phyloP scores from a whole-genome alignment of 2,329 filamentous ascomycete species.

The Claviceps paspali region DNA sequence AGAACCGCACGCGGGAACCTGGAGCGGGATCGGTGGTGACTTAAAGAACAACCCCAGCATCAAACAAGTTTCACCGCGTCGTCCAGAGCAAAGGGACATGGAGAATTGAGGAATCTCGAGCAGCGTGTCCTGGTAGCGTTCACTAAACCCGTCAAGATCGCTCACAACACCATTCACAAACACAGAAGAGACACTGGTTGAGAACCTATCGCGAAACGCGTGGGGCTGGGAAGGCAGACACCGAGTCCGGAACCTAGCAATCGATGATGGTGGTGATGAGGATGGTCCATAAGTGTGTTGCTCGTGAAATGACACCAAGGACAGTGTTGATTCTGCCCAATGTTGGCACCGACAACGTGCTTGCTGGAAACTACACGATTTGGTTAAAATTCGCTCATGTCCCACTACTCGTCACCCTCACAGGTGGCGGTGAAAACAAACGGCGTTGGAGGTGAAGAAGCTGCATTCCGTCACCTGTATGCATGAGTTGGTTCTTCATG shows the following conservation, averaged over 20 bases:
- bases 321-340: too few relatives aligned
- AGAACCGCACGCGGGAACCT: conserved; percentile 10
- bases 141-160: conserved; percentile 52
- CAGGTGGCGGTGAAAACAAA: too few relatives aligned
- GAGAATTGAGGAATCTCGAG: conserved; percentile 33
- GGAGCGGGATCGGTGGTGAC: conserved; percentile 37
- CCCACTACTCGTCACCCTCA: too few relatives aligned
- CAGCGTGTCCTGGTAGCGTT: conserved; percentile 49
- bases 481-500: too few relatives aligned
- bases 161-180: conserved; percentile 41
- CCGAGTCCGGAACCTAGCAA: too few relatives aligned
- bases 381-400: conserved; percentile 11
- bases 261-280: not conserved
- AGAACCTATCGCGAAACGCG: too few relatives aligned
- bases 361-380: too few relatives aligned
- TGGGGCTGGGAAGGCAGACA: not conserved
- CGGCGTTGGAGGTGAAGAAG: not conserved
- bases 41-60: conserved; percentile 42
- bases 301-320: too few relatives aligned
- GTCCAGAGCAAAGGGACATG: conserved; percentile 44
- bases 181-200: not conserved
- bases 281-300: too few relatives aligned
- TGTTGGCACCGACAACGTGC: too few relatives aligned
- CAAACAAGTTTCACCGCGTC: conserved; percentile 41
- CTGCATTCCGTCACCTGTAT: not conserved